Evolutionary conservation across 768 basidiomycete genomes (phyloP).

Genomic region (Tulasnella sp.): DNA sequence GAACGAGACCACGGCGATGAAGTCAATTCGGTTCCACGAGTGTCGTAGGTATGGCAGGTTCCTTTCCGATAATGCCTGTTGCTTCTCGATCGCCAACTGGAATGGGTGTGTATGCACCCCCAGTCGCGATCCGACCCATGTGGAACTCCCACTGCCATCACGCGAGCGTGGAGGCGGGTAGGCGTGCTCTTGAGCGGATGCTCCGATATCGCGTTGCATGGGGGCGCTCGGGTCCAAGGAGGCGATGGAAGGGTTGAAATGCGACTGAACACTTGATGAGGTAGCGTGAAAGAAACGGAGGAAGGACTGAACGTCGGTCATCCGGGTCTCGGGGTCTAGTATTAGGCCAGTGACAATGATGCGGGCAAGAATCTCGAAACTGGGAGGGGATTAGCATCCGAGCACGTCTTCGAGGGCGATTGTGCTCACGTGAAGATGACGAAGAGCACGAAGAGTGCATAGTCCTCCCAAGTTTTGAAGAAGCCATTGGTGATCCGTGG

Average conservation of each 20-base stretch:
- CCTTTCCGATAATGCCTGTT: constrained; percentile 24
- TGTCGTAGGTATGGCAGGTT: constrained; percentile 80
- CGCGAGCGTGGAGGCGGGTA: constrained; percentile 28
- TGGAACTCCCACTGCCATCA: neutral
- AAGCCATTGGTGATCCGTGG: constrained; percentile 42
- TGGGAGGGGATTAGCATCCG: constrained; percentile 25
- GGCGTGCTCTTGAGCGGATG: constrained; percentile 46
- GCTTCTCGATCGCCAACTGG: constrained; percentile 29
- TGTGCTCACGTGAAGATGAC: constrained; percentile 67
- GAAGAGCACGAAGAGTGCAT: constrained; percentile 73
- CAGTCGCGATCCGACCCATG: constrained; percentile 5
- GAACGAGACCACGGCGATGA: constrained; percentile 73
- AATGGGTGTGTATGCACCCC: constrained; percentile 26
- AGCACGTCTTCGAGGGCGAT: neutral
- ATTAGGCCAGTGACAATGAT: constrained; percentile 85
- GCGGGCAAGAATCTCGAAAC: constrained; percentile 76
- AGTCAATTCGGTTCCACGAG: constrained; percentile 86
- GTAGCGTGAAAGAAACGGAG: neutral
- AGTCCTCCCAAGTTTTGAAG: constrained; percentile 87
- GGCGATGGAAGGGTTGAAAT: constrained; percentile 2
- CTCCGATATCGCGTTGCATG: constrained; percentile 37
- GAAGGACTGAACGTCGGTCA: neutral
- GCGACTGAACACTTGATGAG: neutral
- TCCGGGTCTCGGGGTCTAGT: constrained; percentile 56
- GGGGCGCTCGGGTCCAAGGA: constrained; percentile 47